Percentiles rank a stretch among this genome's conserved stretches.
These are phyloP conservation scores for Tephrocybe sp. DNA, from an alignment of 768 basidiomycete species.

Conservation along the genomic window DNA sequence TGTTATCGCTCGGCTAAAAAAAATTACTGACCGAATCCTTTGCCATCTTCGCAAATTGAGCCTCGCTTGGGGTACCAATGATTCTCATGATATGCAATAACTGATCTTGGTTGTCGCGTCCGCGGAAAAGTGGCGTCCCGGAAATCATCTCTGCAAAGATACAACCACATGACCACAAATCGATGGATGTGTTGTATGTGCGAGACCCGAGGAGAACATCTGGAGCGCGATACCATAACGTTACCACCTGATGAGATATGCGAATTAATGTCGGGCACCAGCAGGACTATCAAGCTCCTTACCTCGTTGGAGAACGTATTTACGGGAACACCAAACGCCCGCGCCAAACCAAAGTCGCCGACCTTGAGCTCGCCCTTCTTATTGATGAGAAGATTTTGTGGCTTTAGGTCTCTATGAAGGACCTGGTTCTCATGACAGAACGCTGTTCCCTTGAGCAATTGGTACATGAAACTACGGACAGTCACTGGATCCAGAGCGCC, in stretches of 20 bases:
- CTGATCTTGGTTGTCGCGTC: conserved; percentile 96
- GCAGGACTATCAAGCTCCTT: conserved; percentile 2
- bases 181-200: conserved; percentile 97
- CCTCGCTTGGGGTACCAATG: conserved; percentile 90
- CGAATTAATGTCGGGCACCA: neutral
- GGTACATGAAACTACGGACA: conserved; percentile 97
- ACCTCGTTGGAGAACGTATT: conserved; percentile 99
- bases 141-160: conserved; percentile 99
- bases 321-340: conserved; percentile 97
- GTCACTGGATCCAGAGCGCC: conserved; percentile 89
- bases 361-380: conserved; percentile 95
- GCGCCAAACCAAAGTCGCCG: conserved; percentile 95
- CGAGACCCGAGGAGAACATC: conserved; percentile 96
- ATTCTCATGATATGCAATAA: conserved; percentile 97
- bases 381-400: conserved; percentile 97
- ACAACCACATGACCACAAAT: conserved; percentile 98
- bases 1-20: neutral
- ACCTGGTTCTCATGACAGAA: conserved; percentile 99
- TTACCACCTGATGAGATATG: conserved; percentile 77
- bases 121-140: conserved; percentile 94
- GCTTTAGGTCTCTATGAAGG: conserved; percentile 95
- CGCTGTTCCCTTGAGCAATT: conserved; percentile 93
- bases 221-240: conserved; percentile 97
- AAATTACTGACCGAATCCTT: conserved; percentile 73
- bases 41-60: conserved; percentile 82